Percentiles rank a stretch among this genome's conserved stretches.
Evolutionary conservation across 2,329 filamentous ascomycete genomes (phyloP).

Genomic region (Magnaporthiopsis rhizophila): DNA sequence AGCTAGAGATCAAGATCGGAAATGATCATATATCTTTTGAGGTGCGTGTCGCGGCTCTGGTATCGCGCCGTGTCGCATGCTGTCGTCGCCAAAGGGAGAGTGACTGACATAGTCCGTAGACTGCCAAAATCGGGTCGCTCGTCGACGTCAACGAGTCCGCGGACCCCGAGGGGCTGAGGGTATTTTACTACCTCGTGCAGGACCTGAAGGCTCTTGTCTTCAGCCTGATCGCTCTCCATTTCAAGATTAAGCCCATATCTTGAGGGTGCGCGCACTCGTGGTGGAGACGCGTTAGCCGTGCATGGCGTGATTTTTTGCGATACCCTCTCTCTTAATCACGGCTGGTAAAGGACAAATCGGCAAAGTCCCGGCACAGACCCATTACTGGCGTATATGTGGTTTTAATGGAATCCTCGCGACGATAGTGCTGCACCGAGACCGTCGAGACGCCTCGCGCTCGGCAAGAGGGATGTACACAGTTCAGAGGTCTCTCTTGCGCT

Average conservation of each 20-base stretch:
- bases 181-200: slow-evolving; percentile 98
- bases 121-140: slow-evolving; percentile 93
- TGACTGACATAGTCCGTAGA: slow-evolving; percentile 46
- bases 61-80: not conserved
- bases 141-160: slow-evolving; percentile 95
- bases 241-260: slow-evolving; percentile 82
- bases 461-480: not conserved
- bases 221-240: slow-evolving; percentile 91
- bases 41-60: slow-evolving; percentile 39
- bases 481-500: not conserved
- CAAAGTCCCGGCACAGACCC: not conserved
- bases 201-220: slow-evolving; percentile 96
- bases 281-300: not conserved
- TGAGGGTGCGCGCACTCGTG: not conserved
- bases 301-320: not conserved
- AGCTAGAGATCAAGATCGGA: slow-evolving; percentile 87
- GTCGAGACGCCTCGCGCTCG: no score
- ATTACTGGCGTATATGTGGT: not conserved
- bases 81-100: slow-evolving; percentile 7
- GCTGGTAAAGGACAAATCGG: not conserved
- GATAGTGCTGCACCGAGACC: not conserved
- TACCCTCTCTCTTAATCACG: not conserved
- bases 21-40: slow-evolving; percentile 98
- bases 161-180: slow-evolving; percentile 88
- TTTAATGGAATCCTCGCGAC: not conserved